A percentile compares a stretch with the other conserved stretches of the same genome.
phyloP scores from a whole-genome alignment of 140 eudicot species.

The Anethum foeniculum region DNA sequence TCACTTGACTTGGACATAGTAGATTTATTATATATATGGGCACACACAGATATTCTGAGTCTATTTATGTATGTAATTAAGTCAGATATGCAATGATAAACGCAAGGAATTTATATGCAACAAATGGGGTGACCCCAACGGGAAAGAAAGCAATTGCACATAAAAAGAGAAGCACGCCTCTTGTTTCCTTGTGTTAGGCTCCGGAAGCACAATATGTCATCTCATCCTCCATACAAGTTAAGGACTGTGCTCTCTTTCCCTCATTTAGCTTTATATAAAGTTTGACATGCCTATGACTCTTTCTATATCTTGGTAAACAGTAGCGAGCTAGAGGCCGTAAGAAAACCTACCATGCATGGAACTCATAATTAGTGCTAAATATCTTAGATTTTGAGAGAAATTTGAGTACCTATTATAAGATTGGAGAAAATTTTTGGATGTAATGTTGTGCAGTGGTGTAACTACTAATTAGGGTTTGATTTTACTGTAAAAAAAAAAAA shows the following conservation, averaged over 20 bases:
- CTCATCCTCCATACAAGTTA: not conserved
- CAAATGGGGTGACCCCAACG: not conserved
- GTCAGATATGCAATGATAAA: not conserved
- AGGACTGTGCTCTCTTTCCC: not conserved
- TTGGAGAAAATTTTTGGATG: too few relatives aligned
- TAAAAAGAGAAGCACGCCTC: constrained; percentile 12
- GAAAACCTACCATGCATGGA: not conserved
- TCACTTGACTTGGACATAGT: constrained; percentile 4
- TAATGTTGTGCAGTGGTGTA: not conserved
- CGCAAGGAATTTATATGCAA: not conserved
- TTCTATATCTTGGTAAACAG: not conserved
- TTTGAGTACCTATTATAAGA: too few relatives aligned
- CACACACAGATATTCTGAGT: too few relatives aligned
- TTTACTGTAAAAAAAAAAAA: too few relatives aligned
- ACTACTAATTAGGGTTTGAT: not conserved
- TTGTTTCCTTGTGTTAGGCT: not conserved
- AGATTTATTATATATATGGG: not conserved
- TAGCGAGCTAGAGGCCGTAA: not conserved
- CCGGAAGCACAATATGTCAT: constrained; percentile 1
- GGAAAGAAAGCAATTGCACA: not conserved
- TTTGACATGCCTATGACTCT: not conserved
- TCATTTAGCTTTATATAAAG: not conserved
- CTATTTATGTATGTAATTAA: too few relatives aligned
- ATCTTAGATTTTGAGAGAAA: too few relatives aligned
- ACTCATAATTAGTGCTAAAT: not conserved